Conservation (phyloP, 306 rosid species). For the Prunus davidiana region DNA sequence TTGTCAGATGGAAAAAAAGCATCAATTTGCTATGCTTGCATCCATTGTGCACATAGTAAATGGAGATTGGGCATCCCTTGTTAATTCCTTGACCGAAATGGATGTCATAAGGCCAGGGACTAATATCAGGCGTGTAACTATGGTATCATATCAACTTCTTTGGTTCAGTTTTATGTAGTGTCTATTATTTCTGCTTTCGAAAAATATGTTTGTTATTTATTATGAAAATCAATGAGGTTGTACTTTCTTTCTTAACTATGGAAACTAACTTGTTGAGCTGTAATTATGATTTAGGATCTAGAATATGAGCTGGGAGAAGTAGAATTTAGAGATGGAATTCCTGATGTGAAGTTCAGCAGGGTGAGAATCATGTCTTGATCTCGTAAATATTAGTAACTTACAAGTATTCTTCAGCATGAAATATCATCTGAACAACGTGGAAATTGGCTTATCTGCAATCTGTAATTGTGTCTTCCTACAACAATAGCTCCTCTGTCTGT, state of each 20-base stretch:
- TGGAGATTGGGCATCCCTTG: slow-evolving; percentile 96
- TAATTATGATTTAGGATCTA: slow-evolving; percentile 67
- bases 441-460: neutral
- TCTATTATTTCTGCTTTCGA: neutral
- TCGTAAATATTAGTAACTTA: slow-evolving; percentile 3
- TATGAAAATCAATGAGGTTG: neutral
- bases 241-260: neutral
- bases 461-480: neutral
- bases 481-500: no score
- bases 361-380: slow-evolving; percentile 44
- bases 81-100: slow-evolving; percentile 70
- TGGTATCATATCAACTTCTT: slow-evolving; percentile 49
- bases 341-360: slow-evolving; percentile 95
- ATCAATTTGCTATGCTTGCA: slow-evolving; percentile 94
- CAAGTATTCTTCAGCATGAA: neutral
- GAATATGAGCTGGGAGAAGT: slow-evolving; percentile 89
- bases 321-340: slow-evolving; percentile 82
- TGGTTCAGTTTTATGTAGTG: neutral
- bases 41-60: slow-evolving; percentile 92
- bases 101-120: slow-evolving; percentile 87
- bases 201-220: neutral
- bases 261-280: neutral
- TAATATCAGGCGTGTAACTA: slow-evolving; percentile 64
- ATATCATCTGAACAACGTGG: neutral
- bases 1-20: slow-evolving; percentile 94